Conservation (phyloP, 1,284 basidiomycete species). For the Pseudozyma flocculosa region DNA sequence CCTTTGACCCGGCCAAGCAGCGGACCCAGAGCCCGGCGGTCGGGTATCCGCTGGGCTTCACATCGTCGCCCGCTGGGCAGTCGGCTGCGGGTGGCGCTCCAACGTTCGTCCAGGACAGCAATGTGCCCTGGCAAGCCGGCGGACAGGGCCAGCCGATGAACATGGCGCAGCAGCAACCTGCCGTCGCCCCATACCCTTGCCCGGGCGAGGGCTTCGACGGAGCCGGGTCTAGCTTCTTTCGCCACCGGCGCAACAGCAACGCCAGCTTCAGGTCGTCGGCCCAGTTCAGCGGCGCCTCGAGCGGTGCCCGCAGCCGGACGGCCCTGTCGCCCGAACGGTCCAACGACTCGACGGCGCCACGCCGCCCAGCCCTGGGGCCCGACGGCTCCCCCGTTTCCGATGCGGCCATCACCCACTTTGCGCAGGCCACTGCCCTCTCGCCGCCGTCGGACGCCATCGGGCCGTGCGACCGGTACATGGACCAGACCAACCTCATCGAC, state of each 20-base stretch:
- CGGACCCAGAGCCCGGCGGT: too few relatives aligned
- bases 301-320: neutral
- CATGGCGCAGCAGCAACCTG: too few relatives aligned
- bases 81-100: too few relatives aligned
- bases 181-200: too few relatives aligned
- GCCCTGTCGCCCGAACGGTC: neutral
- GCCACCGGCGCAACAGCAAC: neutral
- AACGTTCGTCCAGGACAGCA: too few relatives aligned
- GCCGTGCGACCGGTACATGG: constrained; percentile 14
- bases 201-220: too few relatives aligned
- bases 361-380: too few relatives aligned
- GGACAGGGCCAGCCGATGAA: too few relatives aligned
- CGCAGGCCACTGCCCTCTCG: constrained; percentile 1
- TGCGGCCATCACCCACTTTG: neutral
- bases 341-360: neutral
- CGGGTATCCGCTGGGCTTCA: too few relatives aligned
- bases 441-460: constrained; percentile 16
- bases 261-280: neutral
- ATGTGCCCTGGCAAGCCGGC: too few relatives aligned
- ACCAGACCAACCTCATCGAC: constrained; percentile 39
- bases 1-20: too few relatives aligned
- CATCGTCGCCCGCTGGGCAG: too few relatives aligned
- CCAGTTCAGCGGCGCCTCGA: neutral
- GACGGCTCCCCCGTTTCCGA: neutral
- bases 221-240: neutral